phyloP scores from a whole-genome alignment of 192 early-diverging fungal species.

The Coemansia nantahalensis region DNA sequence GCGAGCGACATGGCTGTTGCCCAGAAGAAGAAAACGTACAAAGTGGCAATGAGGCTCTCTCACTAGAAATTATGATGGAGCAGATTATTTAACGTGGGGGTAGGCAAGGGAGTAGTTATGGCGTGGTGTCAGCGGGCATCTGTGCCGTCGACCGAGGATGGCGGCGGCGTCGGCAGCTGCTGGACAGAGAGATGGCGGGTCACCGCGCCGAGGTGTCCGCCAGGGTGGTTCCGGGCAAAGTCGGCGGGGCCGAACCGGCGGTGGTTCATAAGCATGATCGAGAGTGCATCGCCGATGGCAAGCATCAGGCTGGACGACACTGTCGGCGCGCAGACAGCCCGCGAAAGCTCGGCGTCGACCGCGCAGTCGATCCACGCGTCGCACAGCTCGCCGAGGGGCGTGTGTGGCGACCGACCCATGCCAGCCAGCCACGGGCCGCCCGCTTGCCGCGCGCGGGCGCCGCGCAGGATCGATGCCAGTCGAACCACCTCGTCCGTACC shows the following conservation, averaged over 20 bases:
- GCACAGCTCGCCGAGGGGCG: constrained; percentile 29
- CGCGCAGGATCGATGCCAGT: constrained; percentile 7
- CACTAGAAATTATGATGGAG: too few species aligned
- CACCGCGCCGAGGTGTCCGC: constrained; percentile 22
- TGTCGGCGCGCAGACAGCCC: constrained; percentile 28
- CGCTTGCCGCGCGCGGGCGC: neutral
- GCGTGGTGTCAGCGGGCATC: too few species aligned
- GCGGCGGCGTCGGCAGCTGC: too few species aligned
- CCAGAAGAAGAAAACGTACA: too few species aligned
- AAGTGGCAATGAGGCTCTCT: too few species aligned
- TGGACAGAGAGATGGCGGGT: too few species aligned
- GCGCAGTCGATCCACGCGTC: constrained; percentile 39
- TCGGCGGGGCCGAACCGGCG: constrained; percentile 21
- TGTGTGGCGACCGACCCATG: constrained; percentile 19
- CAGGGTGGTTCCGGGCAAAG: constrained; percentile 43
- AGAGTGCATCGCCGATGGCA: constrained; percentile 40
- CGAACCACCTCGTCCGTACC: constrained; percentile 28
- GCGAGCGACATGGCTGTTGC: constrained; percentile 41
- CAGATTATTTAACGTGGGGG: too few species aligned
- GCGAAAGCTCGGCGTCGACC: constrained; percentile 23
- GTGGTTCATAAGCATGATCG: constrained; percentile 31
- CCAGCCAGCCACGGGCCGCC: constrained; percentile 12
- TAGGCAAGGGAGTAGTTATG: too few species aligned
- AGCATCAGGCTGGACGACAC: constrained; percentile 28
- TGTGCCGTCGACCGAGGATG: too few species aligned